Conservation (phyloP, 1,284 basidiomycete genomes). For the Trichosporon sp. region DNA sequence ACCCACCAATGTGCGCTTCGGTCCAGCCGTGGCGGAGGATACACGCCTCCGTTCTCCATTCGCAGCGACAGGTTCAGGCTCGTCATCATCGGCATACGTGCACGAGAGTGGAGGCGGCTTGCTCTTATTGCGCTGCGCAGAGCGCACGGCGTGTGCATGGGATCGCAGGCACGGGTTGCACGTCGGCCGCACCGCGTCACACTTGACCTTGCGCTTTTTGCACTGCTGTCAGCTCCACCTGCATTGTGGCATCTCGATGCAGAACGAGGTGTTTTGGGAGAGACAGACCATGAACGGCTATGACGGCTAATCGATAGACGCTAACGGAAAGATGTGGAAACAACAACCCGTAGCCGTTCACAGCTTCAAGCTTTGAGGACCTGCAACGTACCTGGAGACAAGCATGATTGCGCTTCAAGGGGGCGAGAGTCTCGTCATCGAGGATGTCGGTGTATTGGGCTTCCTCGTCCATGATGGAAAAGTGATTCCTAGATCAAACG, state of each 20-base stretch:
- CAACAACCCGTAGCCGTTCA: too few species aligned
- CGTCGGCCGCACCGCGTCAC: conserved; percentile 36
- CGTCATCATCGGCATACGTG: conserved; percentile 30
- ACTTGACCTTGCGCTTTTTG: conserved; percentile 46
- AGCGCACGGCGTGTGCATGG: conserved; percentile 40
- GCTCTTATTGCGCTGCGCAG: conserved; percentile 34
- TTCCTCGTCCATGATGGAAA: conserved; percentile 15
- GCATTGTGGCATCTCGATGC: too few species aligned
- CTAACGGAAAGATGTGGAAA: too few species aligned
- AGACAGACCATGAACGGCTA: too few species aligned
- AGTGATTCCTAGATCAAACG: too few species aligned
- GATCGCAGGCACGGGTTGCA: conserved; percentile 43
- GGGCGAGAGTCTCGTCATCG: conserved; percentile 39
- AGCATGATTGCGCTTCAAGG: conserved; percentile 43
- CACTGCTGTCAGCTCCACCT: conserved; percentile 29
- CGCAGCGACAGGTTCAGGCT: not conserved
- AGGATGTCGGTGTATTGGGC: conserved; percentile 29
- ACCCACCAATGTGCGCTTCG: conserved; percentile 12
- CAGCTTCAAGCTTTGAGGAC: too few species aligned
- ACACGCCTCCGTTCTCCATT: conserved; percentile 9
- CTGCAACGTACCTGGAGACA: conserved; percentile 26
- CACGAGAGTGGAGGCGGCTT: conserved; percentile 29
- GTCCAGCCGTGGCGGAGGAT: not conserved
- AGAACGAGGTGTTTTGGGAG: too few species aligned
- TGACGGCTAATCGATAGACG: too few species aligned